Base-by-base conservation (phyloP, 768 basidiomycete genomes). In the Stropharia rugosoannulata region DNA sequence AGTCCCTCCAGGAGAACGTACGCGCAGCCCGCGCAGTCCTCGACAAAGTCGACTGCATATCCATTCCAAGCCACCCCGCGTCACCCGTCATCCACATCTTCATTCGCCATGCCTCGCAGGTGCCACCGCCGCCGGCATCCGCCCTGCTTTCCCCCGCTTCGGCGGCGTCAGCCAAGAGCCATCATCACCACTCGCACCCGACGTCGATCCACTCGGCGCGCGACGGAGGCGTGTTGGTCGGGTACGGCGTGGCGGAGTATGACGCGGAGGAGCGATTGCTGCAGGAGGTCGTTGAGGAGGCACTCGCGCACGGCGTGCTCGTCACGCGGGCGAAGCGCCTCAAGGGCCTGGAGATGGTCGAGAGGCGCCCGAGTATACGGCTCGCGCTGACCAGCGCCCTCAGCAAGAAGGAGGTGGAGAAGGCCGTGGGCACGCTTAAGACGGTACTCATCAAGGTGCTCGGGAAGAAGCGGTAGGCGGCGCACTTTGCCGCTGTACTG, bases 221-320 rank as follows among this genome's bases (percentile, higher is more conserved):
- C 37, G 81, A 84, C 25, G 71, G 75, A 1, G 65, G 68, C 15
- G 29, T 32, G 29, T 10, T 32, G 9, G 1, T 32, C 1, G 29
- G 29, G 9, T 32, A 32, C 6, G 79, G 79, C 67, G 78, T 86
- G 58, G 81, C 80, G 65, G 82, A 90, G 60, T 73, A 81, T 43
- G 82, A 80, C 18, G 68, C 68, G 12, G 95, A 98, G 69, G 95
- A 98, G 66, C 74, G 77, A 39, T 54, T 93, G 22, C 67, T 99
- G 61, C 95, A 98, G 72, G 93, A 96, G 50, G 84, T 98, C 11
- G 94, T 98, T 12, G 96, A 98, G 57, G 92, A 97, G 65, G 80
- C 82, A 0, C 74, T 93, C 40, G 74, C 75, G 5, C 90, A 91
- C 60, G 94, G 93, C 9, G 88, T 99, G 43, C 76, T 98, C 62